A percentile compares a stretch with the other conserved stretches of the same genome.
These are phyloP conservation scores for Fusarium coicis DNA, from an alignment of 2,329 filamentous ascomycete species.

Conservation along the genomic window DNA sequence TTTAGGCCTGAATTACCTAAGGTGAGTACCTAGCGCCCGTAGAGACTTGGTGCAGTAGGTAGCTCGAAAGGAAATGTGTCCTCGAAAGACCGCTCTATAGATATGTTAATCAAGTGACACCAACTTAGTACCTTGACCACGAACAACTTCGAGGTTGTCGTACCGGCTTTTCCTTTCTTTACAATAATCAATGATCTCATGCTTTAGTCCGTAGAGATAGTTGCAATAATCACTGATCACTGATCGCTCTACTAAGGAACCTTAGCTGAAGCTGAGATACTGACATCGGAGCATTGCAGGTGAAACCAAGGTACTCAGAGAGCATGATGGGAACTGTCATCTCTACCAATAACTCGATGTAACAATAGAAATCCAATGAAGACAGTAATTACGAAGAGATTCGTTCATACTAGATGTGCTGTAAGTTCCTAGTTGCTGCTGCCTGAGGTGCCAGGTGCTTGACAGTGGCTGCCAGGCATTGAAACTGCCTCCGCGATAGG, in stretches of 20 bases:
- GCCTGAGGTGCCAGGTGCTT: conserved; percentile 30
- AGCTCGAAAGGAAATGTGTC: neutral
- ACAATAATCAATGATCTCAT: neutral
- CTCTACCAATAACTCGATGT: neutral
- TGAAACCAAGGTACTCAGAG: neutral
- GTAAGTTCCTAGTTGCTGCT: conserved; percentile 7
- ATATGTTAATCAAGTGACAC: neutral
- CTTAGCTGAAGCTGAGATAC: neutral
- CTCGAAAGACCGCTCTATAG: neutral
- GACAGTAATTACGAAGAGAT: neutral
- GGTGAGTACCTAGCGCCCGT: neutral
- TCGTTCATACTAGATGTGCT: neutral
- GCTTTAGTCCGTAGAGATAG: no score
- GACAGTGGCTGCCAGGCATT: conserved; percentile 28
- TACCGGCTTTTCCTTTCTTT: neutral
- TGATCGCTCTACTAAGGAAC: neutral
- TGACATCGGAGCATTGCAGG: neutral
- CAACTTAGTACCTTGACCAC: neutral
- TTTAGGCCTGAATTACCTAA: neutral
- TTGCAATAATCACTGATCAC: no score
- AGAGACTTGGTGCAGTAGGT: neutral
- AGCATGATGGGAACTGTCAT: neutral
- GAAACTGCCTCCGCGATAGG: neutral
- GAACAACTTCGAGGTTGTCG: neutral
- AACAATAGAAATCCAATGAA: neutral